phyloP scores from a whole-genome alignment of 352 stramenopile species.

The Poterioochromonas sp. region DNA sequence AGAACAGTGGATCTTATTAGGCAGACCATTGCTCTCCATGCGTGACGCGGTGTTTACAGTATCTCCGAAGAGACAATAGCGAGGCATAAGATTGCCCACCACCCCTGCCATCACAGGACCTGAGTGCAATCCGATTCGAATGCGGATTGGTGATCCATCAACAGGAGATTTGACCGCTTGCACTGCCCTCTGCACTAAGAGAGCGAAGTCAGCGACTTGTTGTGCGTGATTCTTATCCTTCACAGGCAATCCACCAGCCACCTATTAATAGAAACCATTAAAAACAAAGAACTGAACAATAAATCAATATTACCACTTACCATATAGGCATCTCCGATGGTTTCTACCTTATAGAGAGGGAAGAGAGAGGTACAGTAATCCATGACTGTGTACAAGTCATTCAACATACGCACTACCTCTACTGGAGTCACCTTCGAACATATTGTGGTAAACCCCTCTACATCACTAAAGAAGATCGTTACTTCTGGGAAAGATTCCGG shows the following conservation, averaged over 20 bases:
- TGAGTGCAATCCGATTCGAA: constrained; percentile 19
- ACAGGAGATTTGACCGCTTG: constrained; percentile 10
- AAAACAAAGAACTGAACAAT: neutral
- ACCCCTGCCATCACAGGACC: constrained; percentile 34
- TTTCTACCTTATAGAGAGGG: constrained; percentile 38
- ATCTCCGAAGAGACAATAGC: constrained; percentile 42
- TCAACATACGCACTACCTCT: constrained; percentile 33
- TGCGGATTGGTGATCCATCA: neutral
- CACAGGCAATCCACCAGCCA: neutral
- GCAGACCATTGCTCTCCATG: constrained; percentile 33
- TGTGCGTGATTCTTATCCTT: neutral
- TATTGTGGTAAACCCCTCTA: constrained; percentile 35
- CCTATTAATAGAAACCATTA: neutral
- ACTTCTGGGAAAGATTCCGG: constrained; percentile 27
- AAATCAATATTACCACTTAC: neutral
- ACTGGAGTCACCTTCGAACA: neutral
- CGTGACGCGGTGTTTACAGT: constrained; percentile 35
- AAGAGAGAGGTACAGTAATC: constrained; percentile 25
- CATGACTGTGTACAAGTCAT: constrained; percentile 35
- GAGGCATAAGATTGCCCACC: constrained; percentile 25
- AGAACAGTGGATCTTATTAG: neutral
- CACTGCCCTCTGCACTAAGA: neutral
- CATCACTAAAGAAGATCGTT: constrained; percentile 35
- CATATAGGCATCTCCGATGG: constrained; percentile 40
- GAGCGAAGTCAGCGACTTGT: constrained; percentile 6